Conservation (phyloP, 129 eudicot genomes). For the Flaveria linearis region DNA sequence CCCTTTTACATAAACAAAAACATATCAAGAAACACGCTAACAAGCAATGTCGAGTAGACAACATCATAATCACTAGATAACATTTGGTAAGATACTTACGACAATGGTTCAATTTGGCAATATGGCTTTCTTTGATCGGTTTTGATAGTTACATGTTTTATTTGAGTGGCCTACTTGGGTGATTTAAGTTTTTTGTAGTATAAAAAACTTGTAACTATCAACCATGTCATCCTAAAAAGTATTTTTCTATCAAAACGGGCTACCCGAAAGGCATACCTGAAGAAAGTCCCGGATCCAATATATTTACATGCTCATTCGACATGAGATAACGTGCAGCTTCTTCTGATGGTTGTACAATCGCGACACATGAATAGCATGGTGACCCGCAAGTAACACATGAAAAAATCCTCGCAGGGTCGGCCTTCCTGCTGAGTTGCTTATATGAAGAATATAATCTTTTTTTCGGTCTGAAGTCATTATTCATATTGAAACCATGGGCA, state of each 20-base stretch:
- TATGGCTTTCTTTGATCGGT: too few species aligned
- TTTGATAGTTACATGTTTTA: neutral
- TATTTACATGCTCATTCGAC: constrained; percentile 40
- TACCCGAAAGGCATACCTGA: constrained; percentile 41
- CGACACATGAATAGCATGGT: constrained; percentile 76
- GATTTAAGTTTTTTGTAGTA: too few species aligned
- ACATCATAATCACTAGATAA: neutral
- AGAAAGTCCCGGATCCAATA: constrained; percentile 27
- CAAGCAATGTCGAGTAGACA: neutral
- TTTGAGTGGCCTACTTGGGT: too few species aligned
- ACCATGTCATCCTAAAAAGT: neutral
- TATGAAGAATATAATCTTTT: constrained; percentile 36
- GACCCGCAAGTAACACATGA: constrained; percentile 94
- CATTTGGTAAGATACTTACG: too few species aligned
- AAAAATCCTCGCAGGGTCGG: constrained; percentile 57
- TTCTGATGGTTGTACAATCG: constrained; percentile 76
- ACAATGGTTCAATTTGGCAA: neutral
- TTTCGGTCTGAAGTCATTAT: constrained; percentile 36
- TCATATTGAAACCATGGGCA: constrained; percentile 35
- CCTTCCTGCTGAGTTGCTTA: constrained; percentile 40
- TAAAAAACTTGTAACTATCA: constrained; percentile 5
- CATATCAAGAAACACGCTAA: neutral
- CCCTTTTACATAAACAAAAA: constrained; percentile 32
- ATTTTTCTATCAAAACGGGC: too few species aligned
- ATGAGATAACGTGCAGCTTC: constrained; percentile 61